Conservation (phyloP, 1,284 basidiomycete genomes). For the Caloboletus firmus region DNA sequence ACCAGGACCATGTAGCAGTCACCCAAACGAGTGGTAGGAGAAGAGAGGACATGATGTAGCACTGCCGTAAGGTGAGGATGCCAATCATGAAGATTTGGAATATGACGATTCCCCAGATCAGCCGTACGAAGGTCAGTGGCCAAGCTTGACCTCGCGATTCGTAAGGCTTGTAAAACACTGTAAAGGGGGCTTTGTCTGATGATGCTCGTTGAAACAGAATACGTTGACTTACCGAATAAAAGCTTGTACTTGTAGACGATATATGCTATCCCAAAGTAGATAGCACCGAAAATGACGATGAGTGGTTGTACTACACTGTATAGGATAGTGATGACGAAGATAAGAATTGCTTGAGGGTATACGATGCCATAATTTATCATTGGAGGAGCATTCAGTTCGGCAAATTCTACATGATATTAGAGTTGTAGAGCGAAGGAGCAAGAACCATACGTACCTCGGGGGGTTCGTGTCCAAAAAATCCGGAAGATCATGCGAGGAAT, state of each 20-base stretch:
- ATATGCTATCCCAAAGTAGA: constrained; percentile 93
- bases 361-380: constrained; percentile 94
- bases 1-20: constrained; percentile 81
- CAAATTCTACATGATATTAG: constrained; percentile 63
- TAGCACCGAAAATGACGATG: constrained; percentile 90
- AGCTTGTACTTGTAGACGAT: constrained; percentile 98
- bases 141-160: constrained; percentile 93
- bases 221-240: constrained; percentile 72
- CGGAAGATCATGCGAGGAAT: constrained; percentile 73
- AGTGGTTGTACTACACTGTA: constrained; percentile 96
- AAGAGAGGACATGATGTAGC: constrained; percentile 73
- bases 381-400: constrained; percentile 95
- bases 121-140: constrained; percentile 86
- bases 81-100: constrained; percentile 93
- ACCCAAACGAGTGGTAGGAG: constrained; percentile 77
- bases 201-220: not conserved
- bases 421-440: not conserved
- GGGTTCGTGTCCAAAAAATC: constrained; percentile 77
- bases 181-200: not conserved
- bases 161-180: constrained; percentile 92
- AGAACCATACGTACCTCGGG: constrained; percentile 60
- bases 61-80: constrained; percentile 84
- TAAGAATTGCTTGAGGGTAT: constrained; percentile 92
- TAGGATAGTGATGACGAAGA: constrained; percentile 92
- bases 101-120: constrained; percentile 86